These are phyloP conservation scores for Quercus tomentella DNA, from an alignment of 331 rosid genomes.

Conservation along the genomic window DNA sequence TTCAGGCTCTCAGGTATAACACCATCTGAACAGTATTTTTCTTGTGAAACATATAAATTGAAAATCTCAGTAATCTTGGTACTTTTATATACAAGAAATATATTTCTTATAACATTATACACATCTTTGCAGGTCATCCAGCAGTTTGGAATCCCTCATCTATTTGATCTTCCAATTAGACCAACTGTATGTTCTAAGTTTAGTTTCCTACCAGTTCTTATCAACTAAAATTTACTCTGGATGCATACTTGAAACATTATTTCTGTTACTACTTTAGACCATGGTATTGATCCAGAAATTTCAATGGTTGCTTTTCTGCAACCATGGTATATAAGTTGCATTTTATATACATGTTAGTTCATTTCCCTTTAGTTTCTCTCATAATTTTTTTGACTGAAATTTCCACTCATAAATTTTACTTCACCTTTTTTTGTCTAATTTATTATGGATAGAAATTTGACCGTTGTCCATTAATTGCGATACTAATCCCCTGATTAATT, in stretches of 20 bases:
- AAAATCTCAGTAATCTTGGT: background rate
- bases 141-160: slow-evolving; percentile 97
- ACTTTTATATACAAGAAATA: background rate
- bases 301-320: background rate
- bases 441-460: background rate
- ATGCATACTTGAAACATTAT: slow-evolving; percentile 1
- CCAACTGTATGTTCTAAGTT: slow-evolving; percentile 63
- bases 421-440: background rate
- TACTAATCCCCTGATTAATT: background rate
- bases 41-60: background rate
- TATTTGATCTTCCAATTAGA: slow-evolving; percentile 93
- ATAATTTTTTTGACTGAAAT: too few relatives aligned
- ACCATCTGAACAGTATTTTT: background rate
- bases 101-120: slow-evolving; percentile 20
- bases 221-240: background rate
- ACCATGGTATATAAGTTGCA: background rate
- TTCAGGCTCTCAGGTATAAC: slow-evolving; percentile 87
- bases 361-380: background rate
- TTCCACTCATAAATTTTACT: background rate
- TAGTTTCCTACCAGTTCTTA: background rate
- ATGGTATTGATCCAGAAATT: background rate
- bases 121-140: slow-evolving; percentile 71
- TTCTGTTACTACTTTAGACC: background rate
- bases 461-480: background rate
- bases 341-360: background rate